Base-by-base conservation (phyloP, 176 grass and related monocot species). In the Aegilops bicornis region DNA sequence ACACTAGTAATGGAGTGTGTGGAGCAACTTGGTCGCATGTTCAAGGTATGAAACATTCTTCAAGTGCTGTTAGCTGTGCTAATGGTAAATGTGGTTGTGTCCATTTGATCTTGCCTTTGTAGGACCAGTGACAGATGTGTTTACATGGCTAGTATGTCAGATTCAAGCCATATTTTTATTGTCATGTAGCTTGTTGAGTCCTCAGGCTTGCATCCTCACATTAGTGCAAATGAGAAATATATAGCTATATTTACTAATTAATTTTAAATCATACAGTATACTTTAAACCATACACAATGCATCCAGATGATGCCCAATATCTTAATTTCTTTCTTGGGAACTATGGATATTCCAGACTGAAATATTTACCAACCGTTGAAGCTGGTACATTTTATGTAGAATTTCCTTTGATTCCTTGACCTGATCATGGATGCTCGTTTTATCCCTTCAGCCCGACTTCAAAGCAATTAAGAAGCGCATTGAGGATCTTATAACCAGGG, bases 391-490 rank as follows among this genome's bases (percentile, higher is more conserved):
- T 33, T 65, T 69, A 25, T 35, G 30, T 76, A 16, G 29, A 69
- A 42, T 40, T 81, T 62, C 45, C 50, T 82, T 22, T 29, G 5
- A 37, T 86, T 79, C 48, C 22, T 82, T 81, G 20, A 79, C 23
- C 52, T 60, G 69, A 67, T 59, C 47, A 89, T 15, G 12, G 48
- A 4, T 36, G 22, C 16, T 61, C 10, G 68, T 42, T 37, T 64
- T 54, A 70, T 61, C 76, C 4, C 25, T 90, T 65, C 88, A 97
- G 94, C 94, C 94, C 10, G 94, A 97, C 86, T 92, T 97, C 87
- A 94, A 93, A 83, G 91, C 89, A 35, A 97, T 97, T n/a, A 94
- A 97, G 91, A 97, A 94, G 85, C 90, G 94, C 58, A 94, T 94
- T 36, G 94, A 97, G 79, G 91, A 94, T 64, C 89, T 97, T 82